A percentile compares a stretch with the other conserved stretches of the same genome.
These are phyloP conservation scores for Boletus patriciae DNA, from an alignment of 768 basidiomycete genomes.

Conservation along the genomic window DNA sequence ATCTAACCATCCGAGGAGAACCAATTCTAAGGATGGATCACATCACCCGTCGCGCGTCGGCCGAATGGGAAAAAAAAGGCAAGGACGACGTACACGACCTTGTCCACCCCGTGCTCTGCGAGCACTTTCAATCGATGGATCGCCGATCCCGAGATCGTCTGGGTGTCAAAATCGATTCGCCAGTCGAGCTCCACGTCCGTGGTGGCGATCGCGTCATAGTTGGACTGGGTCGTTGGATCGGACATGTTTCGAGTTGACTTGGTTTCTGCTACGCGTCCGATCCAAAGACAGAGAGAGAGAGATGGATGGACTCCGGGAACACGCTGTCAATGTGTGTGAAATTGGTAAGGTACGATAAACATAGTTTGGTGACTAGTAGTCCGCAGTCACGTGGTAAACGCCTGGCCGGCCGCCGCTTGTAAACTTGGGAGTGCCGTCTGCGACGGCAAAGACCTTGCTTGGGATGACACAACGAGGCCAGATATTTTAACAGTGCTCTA, in stretches of 20 bases:
- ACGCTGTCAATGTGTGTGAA: no score
- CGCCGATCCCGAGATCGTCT: slow-evolving; percentile 64
- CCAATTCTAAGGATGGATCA: neutral
- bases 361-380: no score
- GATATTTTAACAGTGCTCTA: no score
- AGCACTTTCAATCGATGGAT: slow-evolving; percentile 60
- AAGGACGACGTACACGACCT: slow-evolving; percentile 55
- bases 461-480: no score
- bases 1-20: slow-evolving; percentile 40
- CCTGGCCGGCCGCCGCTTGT: no score
- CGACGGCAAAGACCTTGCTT: no score
- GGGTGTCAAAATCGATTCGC: slow-evolving; percentile 67
- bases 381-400: no score
- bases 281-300: no score
- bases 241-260: slow-evolving; percentile 1
- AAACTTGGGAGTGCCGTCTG: no score
- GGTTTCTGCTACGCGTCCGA: neutral
- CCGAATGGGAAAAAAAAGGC: neutral
- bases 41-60: neutral
- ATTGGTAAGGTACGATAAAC: no score
- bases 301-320: no score
- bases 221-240: slow-evolving; percentile 79
- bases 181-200: slow-evolving; percentile 74
- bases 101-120: slow-evolving; percentile 45
- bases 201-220: slow-evolving; percentile 67